Base-by-base conservation (phyloP, 768 basidiomycete species). In the Pleurotus eryngii region DNA sequence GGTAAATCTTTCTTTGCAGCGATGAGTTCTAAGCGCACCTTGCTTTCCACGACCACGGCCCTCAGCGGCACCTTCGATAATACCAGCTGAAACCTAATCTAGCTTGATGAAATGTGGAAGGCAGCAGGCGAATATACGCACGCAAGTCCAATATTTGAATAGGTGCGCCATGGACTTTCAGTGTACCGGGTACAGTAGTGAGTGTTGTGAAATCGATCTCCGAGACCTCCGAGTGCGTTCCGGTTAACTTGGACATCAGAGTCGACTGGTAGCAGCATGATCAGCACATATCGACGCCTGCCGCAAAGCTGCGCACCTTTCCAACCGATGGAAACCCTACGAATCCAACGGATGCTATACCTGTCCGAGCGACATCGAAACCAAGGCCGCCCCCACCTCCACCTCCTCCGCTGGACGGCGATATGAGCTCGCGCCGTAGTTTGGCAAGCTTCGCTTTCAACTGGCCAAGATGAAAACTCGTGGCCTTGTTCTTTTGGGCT, bases 371-470 rank as follows among this genome's bases (percentile, higher is more conserved):
- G 38, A 99, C 97, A 81, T 99, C 97, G 77, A 99, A 99, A 43
- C 97, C 97, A 9, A 93, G 62, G 26, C 95, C 96, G 1, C 81
- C 86, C 0, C 91, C 94, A 0, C 95, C 95, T 0, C 91, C 94
- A 0, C 95, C 95, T 0, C 95, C 95, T 18, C 92, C 81, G 35
- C 86, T 86, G 17, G 80, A 72, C 3, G 89, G 76, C 0, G 83
- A 79, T 63, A 99, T 94, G 55, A 99, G 84, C 69, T 99, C 97
- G 57, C 97, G 84, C 60, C 93, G 82, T 46, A 98, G 88, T 71
- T 99, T 99, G 49, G 97, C 97, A 53, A 99, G 86, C 72, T 99
- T 99, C 57, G 97, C 96, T 72, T 98, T 98, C 70, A 98, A 86
- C 76, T 95, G 92, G 54, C 95, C 95, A 59, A 97, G 75, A 77